Base-by-base conservation (phyloP, 164 flowering plant genomes). In the Protea cynaroides region DNA sequence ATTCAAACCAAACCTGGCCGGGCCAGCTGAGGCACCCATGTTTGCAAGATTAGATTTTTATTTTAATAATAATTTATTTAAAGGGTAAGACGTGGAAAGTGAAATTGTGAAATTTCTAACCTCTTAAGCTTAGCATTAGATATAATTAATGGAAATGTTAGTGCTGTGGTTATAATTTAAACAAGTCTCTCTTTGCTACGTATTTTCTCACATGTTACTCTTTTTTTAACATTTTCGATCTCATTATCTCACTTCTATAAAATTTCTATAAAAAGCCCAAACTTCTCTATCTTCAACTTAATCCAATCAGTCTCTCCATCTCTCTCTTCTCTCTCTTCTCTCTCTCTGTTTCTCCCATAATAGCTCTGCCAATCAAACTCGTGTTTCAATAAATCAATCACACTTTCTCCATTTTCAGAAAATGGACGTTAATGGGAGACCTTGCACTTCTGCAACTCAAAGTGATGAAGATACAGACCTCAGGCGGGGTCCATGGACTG, bases 401-500 rank as follows among this genome's bases (percentile, higher is more conserved):
- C 50, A 25, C 38, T n/a, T n/a, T 12, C 64, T 62, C 65, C 70
- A 38, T 54, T 65, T 49, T 51, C 56, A 53, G 43, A 54, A 19
- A 59, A 74, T 73, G 77, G 82, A 74, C 55, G 65, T 44, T 44
- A 65, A 72, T 61, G 75, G 64, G 14, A 34, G 59, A 55, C 10
- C 52, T n/a, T 25, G 44, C 12, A 53, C 38, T 57, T 55, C 76
- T 60, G 64, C 37, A 69, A 58, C 63, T 49, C 65, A 63, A 25
- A 65, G 65, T 19, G 77, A 79, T 59, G 75, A 76, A 47, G 76
- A 73, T 22, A 63, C 66, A 76, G 90, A 82, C 46, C 68, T 83
- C 10, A 75, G 85, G 38, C 81, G 85, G 71, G 96, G 96, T n/a
- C 85, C 90, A 7, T 89, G 96, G 96, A 86, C 96, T 19, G 78